Conservation (phyloP, 305 asterid species). For the Fraxinus baroniana region DNA sequence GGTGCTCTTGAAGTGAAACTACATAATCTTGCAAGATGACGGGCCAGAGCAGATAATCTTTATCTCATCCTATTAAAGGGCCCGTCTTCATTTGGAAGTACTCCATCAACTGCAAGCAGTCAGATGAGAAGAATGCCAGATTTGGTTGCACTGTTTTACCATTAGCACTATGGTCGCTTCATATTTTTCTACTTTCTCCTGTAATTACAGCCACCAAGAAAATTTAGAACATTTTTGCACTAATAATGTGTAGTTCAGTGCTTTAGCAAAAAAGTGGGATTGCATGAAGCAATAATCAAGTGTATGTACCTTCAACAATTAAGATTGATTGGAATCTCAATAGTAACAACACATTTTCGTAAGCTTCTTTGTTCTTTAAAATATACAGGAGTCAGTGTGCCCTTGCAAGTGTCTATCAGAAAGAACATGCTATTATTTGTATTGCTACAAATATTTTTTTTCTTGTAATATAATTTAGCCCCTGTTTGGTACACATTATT, state of each 20-base stretch:
- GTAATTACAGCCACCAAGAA: conserved; percentile 61
- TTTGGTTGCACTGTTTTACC: conserved; percentile 77
- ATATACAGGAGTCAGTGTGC: background rate
- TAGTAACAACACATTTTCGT: conserved; percentile 55
- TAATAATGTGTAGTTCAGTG: conserved; percentile 77
- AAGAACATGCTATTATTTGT: conserved; percentile 14
- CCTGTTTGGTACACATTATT: too few relatives aligned
- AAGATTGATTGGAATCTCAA: conserved; percentile 59
- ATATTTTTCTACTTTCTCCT: conserved; percentile 47
- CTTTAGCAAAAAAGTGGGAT: conserved; percentile 55
- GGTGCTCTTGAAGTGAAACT: conserved; percentile 28
- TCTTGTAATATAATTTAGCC: conserved; percentile 11
- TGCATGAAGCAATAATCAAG: conserved; percentile 67
- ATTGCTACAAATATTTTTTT: conserved; percentile 1
- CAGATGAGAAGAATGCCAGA: conserved; percentile 43
- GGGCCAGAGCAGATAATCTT: conserved; percentile 44
- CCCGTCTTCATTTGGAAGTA: conserved; percentile 32
- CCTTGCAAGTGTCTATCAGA: conserved; percentile 3
- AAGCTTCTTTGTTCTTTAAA: conserved; percentile 15
- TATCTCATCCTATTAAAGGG: conserved; percentile 45
- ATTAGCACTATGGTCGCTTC: conserved; percentile 63
- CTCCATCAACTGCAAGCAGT: conserved; percentile 46
- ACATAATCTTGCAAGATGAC: conserved; percentile 23
- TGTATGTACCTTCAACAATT: conserved; percentile 58
- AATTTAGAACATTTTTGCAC: conserved; percentile 86